Evolutionary conservation across 306 rosid species (phyloP).

Genomic region (Trifolium subterraneum): DNA sequence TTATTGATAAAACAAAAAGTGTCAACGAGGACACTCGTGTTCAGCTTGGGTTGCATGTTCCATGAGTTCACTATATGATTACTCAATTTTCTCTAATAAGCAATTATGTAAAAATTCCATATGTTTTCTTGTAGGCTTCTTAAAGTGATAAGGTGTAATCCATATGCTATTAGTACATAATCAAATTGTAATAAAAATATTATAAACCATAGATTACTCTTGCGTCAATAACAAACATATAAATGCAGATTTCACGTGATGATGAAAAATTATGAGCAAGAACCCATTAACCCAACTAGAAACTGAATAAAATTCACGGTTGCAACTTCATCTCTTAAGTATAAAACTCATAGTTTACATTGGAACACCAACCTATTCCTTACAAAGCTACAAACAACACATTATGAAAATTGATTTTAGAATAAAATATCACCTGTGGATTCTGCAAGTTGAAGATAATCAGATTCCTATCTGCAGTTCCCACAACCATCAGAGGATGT

Average conservation of each 20-base stretch:
- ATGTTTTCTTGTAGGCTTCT: slow-evolving; percentile 2
- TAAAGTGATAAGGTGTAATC: slow-evolving; percentile 20
- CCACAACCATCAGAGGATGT: slow-evolving; percentile 89
- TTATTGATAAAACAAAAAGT: not conserved
- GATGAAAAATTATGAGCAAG: not conserved
- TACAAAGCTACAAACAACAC: slow-evolving; percentile 25
- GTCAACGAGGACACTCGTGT: slow-evolving; percentile 2
- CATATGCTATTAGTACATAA: not conserved
- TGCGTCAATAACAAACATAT: slow-evolving; percentile 5
- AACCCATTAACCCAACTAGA: slow-evolving; percentile 13
- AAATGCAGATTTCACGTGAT: slow-evolving; percentile 19
- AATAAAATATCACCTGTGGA: slow-evolving; percentile 67
- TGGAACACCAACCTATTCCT: not conserved
- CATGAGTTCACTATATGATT: slow-evolving; percentile 17
- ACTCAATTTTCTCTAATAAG: not conserved
- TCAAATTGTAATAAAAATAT: not conserved
- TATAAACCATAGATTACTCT: not conserved
- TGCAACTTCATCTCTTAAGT: slow-evolving; percentile 3
- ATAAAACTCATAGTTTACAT: slow-evolving; percentile 14
- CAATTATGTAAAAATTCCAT: not conserved
- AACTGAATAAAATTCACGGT: slow-evolving; percentile 16
- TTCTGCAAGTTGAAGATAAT: slow-evolving; percentile 78
- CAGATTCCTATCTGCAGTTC: slow-evolving; percentile 84
- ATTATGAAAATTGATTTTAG: slow-evolving; percentile 23
- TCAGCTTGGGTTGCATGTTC: slow-evolving; percentile 28